Evolutionary conservation across 1,284 basidiomycete genomes (phyloP).

Genomic region (Cutaneotrichosporon sp.): DNA sequence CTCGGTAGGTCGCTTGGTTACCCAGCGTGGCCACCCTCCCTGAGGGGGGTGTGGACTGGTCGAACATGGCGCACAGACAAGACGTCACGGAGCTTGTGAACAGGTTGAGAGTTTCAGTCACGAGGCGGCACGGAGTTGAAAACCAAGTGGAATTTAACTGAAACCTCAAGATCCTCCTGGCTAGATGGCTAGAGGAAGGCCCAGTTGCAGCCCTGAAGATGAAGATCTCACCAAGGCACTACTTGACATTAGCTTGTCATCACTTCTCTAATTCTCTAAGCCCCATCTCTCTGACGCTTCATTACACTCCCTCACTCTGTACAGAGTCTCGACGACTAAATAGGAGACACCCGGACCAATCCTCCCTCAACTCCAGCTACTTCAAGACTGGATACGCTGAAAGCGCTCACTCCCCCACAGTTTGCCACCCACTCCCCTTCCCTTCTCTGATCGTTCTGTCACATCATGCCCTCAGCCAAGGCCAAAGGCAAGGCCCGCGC

Average conservation of each 20-base stretch:
- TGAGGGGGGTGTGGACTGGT: constrained; percentile 3
- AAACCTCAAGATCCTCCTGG: not conserved
- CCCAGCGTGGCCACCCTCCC: constrained; percentile 27
- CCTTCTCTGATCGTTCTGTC: not conserved
- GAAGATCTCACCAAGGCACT: not conserved
- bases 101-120: not conserved
- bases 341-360: no score
- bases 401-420: not conserved
- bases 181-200: not conserved
- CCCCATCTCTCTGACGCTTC: not conserved
- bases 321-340: no score
- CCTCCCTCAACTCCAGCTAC: not conserved
- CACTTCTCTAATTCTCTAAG: not conserved
- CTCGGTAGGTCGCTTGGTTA: not conserved
- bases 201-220: not conserved
- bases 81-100: constrained; percentile 3
- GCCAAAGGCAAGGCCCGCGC: constrained; percentile 21
- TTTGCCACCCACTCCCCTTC: constrained; percentile 1
- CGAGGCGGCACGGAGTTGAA: not conserved
- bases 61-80: constrained; percentile 4
- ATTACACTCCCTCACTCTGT: not conserved
- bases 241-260: not conserved
- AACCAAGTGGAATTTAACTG: not conserved
- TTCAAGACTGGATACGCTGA: not conserved
- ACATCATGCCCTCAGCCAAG: constrained; percentile 17